phyloP scores from a whole-genome alignment of 352 stramenopile genomes.

The Hyphochytrium catenoides region DNA sequence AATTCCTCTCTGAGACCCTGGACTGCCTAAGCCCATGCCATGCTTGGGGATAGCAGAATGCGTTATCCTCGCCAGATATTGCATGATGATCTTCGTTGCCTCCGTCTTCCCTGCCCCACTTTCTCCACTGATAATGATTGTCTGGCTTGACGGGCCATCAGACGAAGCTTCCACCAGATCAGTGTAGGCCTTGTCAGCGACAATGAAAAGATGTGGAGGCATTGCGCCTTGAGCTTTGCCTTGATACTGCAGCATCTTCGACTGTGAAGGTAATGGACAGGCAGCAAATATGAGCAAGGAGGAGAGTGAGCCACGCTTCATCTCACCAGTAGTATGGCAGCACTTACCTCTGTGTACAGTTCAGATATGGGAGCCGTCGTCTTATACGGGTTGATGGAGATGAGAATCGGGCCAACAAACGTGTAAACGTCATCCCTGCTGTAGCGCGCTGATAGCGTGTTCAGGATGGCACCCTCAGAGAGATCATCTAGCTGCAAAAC shows the following conservation, averaged over 20 bases:
- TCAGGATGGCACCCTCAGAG: constrained; percentile 62
- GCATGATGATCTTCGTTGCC: constrained; percentile 76
- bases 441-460: constrained; percentile 65
- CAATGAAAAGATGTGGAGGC: constrained; percentile 67
- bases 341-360: too few species aligned
- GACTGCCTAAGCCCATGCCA: constrained; percentile 7
- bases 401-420: constrained; percentile 66
- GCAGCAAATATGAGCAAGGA: too few species aligned
- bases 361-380: constrained; percentile 32
- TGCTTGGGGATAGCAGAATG: constrained; percentile 13
- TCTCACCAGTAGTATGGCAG: too few species aligned
- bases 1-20: constrained; percentile 33
- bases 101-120: constrained; percentile 67
- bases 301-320: too few species aligned
- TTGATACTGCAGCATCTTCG: constrained; percentile 65
- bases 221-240: constrained; percentile 43
- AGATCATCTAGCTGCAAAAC: constrained; percentile 68
- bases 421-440: constrained; percentile 80
- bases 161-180: constrained; percentile 56
- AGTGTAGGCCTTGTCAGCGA: constrained; percentile 63
- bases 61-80: constrained; percentile 49
- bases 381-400: constrained; percentile 77
- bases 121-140: constrained; percentile 76
- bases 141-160: constrained; percentile 56
- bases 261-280: too few species aligned